A percentile compares a stretch with the other conserved stretches of the same genome.
Conservation (phyloP, 1,284 basidiomycete genomes). For the Cystobasidiaceae sp. region DNA sequence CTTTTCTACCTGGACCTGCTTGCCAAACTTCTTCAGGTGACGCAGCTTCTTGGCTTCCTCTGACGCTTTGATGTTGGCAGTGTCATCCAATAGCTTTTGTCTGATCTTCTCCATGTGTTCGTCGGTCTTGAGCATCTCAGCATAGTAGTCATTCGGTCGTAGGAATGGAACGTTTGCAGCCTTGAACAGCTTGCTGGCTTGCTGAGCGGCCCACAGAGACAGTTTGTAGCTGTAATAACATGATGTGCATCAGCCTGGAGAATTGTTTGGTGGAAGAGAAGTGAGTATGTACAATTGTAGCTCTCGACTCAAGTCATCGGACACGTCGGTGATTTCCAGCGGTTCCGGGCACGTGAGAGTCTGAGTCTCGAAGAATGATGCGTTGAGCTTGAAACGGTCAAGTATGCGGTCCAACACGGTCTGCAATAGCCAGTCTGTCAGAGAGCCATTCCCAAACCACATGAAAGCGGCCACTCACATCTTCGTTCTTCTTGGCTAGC, state of each 20-base stretch:
- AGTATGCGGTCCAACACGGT: constrained; percentile 73
- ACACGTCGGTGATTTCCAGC: constrained; percentile 60
- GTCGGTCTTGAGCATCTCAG: constrained; percentile 98
- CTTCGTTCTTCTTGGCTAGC: constrained; percentile 20
- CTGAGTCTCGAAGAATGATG: constrained; percentile 81
- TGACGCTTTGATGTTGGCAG: constrained; percentile 79
- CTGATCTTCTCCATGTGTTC: constrained; percentile 97
- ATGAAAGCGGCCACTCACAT: background rate
- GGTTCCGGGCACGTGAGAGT: constrained; percentile 65
- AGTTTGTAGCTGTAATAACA: constrained; percentile 75
- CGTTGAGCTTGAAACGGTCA: constrained; percentile 68
- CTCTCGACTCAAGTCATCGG: constrained; percentile 88
- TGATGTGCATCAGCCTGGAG: background rate
- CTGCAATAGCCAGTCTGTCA: no score
- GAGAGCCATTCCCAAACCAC: no score
- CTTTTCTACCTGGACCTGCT: constrained; percentile 88
- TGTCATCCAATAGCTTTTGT: constrained; percentile 81
- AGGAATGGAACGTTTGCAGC: constrained; percentile 78
- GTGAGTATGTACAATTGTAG: constrained; percentile 77
- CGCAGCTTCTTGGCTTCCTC: constrained; percentile 88
- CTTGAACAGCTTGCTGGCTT: constrained; percentile 66
- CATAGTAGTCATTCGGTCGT: constrained; percentile 92
- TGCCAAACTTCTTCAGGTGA: constrained; percentile 96
- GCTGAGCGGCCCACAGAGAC: constrained; percentile 72
- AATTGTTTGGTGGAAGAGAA: background rate